A percentile compares a stretch with the other conserved stretches of the same genome.
Evolutionary conservation across 2,329 filamentous ascomycete species (phyloP).

Genomic region (Gnomoniopsis sp.): DNA sequence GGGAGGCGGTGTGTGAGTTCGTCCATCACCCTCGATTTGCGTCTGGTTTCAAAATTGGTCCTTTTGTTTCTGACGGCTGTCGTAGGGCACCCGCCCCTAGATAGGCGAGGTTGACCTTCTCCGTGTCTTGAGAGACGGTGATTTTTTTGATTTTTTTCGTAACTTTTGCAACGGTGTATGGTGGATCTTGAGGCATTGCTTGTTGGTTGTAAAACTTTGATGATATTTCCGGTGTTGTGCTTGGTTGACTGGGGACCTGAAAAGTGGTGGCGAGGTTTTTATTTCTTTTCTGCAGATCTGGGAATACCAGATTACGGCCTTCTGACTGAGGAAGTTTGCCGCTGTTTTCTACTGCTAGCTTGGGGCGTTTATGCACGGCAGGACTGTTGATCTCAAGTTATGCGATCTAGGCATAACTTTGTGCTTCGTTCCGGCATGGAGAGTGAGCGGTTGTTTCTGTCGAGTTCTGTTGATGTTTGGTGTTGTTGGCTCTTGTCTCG

Average conservation of each 20-base stretch:
- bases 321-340: not conserved
- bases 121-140: not conserved
- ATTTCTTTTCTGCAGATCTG: not conserved
- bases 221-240: not conserved
- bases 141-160: too few relatives aligned
- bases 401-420: not conserved
- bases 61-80: slow-evolving; percentile 14
- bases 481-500: not conserved
- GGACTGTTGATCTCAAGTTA: too few relatives aligned
- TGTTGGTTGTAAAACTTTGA: not conserved
- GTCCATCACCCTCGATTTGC: slow-evolving; percentile 7
- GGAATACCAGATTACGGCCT: not conserved
- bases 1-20: slow-evolving; percentile 54
- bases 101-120: slow-evolving; percentile 9
- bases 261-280: not conserved
- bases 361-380: too few relatives aligned
- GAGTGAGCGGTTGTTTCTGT: not conserved
- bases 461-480: not conserved
- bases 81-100: slow-evolving; percentile 15
- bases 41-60: slow-evolving; percentile 1
- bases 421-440: not conserved
- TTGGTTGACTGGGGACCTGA: not conserved
- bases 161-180: not conserved
- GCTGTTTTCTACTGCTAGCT: too few relatives aligned
- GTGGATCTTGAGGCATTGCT: not conserved